Percentiles rank a stretch among this genome's conserved stretches.
These are phyloP conservation scores for Suillus weaverae DNA, from an alignment of 768 basidiomycete genomes.

Conservation along the genomic window DNA sequence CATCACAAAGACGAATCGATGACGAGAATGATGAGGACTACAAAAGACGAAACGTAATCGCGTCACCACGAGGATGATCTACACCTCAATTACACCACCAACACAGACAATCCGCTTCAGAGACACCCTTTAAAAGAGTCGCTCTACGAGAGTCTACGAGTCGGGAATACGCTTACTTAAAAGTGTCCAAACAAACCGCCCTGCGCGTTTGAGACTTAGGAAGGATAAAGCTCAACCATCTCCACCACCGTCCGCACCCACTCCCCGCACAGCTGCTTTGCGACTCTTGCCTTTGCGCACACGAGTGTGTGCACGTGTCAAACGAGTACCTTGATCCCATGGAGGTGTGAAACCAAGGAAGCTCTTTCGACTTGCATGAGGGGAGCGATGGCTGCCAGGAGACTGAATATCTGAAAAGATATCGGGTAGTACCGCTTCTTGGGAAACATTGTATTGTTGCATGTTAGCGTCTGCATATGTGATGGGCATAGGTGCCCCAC, in stretches of 20 bases:
- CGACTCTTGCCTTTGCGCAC: conserved; percentile 35
- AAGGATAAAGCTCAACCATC: neutral
- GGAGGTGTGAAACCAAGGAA: conserved; percentile 34
- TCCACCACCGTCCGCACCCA: conserved; percentile 25
- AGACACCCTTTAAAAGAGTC: neutral
- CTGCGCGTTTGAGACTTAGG: neutral
- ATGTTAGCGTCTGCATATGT: conserved; percentile 38
- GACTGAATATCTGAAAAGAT: conserved; percentile 48
- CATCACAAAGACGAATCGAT: no score
- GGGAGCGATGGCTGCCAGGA: conserved; percentile 35
- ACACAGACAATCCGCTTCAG: neutral
- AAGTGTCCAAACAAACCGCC: neutral
- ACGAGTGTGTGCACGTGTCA: conserved; percentile 16
- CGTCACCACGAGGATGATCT: neutral
- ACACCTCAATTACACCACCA: neutral
- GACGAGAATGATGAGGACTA: neutral
- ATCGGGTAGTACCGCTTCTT: conserved; percentile 6
- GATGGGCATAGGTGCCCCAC: conserved; percentile 62
- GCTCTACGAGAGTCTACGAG: neutral
- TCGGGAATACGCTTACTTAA: neutral
- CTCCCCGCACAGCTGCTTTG: conserved; percentile 33
- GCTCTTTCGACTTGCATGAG: conserved; percentile 15
- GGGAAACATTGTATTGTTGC: conserved; percentile 10
- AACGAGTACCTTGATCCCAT: conserved; percentile 12
- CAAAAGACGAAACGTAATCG: neutral